Percentiles rank a stretch among this genome's conserved stretches.
Conservation (phyloP, 2,329 filamentous ascomycete genomes). For the Botrytis medusae region DNA sequence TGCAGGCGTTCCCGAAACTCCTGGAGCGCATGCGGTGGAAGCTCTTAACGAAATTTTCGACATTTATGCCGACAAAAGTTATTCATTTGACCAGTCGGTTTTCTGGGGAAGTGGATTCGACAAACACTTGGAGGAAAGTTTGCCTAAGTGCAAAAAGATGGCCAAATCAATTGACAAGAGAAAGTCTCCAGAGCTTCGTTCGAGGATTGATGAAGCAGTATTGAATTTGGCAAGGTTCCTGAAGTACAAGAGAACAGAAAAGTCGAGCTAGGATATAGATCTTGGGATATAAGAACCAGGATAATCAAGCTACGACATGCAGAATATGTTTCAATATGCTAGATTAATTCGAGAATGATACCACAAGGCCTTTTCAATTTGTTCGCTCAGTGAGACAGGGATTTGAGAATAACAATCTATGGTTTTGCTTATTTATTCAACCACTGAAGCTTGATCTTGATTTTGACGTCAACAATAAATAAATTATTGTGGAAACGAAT, state of each 20-base stretch:
- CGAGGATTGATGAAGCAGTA: constrained; percentile 59
- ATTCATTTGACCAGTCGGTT: constrained; percentile 58
- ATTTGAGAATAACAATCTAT: neutral
- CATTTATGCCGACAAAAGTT: constrained; percentile 62
- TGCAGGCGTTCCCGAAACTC: constrained; percentile 51
- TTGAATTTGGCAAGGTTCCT: constrained; percentile 63
- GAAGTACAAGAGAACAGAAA: constrained; percentile 55
- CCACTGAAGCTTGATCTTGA: neutral
- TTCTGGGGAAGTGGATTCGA: constrained; percentile 64
- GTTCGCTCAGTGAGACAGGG: neutral
- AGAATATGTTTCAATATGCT: neutral
- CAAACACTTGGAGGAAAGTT: constrained; percentile 54
- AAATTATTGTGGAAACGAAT: neutral
- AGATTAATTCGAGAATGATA: neutral
- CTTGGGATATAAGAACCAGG: neutral
- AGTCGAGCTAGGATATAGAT: constrained; percentile 4
- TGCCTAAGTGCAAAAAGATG: constrained; percentile 56
- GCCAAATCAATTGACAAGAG: constrained; percentile 63
- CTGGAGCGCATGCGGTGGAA: constrained; percentile 60
- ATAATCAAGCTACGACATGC: neutral
- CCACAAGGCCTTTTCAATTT: neutral
- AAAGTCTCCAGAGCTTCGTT: constrained; percentile 54
- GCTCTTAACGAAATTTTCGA: constrained; percentile 67
- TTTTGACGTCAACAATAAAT: neutral
- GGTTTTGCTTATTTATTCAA: neutral